Conservation (phyloP, 2,329 filamentous ascomycete species). For the Massarina eburnea region DNA sequence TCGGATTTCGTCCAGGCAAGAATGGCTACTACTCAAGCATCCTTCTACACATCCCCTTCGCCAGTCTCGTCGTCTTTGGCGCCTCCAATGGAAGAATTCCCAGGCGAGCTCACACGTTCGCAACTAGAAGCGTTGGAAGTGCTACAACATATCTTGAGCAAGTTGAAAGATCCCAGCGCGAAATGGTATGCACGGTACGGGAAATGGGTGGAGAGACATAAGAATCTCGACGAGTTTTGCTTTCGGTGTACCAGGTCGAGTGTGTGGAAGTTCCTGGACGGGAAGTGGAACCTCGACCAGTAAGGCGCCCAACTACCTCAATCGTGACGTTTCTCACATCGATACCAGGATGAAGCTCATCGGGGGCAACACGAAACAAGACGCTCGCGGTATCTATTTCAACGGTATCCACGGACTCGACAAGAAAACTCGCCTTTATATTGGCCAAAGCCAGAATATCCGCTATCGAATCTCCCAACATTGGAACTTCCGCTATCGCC, state of each 20-base stretch:
- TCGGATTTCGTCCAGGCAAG: not conserved
- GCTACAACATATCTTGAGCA: slow-evolving; percentile 21
- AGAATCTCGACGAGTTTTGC: slow-evolving; percentile 20
- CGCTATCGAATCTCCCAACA: slow-evolving; percentile 32
- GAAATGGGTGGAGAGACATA: slow-evolving; percentile 21
- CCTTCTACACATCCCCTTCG: not conserved
- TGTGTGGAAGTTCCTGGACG: slow-evolving; percentile 22
- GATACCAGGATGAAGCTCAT: slow-evolving; percentile 19
- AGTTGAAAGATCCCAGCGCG: slow-evolving; percentile 16
- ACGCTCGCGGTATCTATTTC: slow-evolving; percentile 28
- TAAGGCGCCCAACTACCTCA: not conserved
- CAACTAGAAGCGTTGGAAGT: slow-evolving; percentile 29
- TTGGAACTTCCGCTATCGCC: slow-evolving; percentile 36
- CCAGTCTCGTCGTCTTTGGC: not conserved
- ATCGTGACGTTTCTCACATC: not conserved
- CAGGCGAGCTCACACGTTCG: slow-evolving; percentile 6
- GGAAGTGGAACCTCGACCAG: slow-evolving; percentile 24
- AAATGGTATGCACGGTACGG: slow-evolving; percentile 21
- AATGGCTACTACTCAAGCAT: slow-evolving; percentile 2
- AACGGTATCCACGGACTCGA: slow-evolving; percentile 28
- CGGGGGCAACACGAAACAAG: slow-evolving; percentile 24
- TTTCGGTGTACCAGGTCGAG: slow-evolving; percentile 22
- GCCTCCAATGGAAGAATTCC: slow-evolving; percentile 15
- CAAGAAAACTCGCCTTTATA: slow-evolving; percentile 27
- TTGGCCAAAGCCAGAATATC: slow-evolving; percentile 35